These are phyloP conservation scores for Hypomyces perniciosus DNA, from an alignment of 2,329 filamentous ascomycete genomes.

Conservation along the genomic window DNA sequence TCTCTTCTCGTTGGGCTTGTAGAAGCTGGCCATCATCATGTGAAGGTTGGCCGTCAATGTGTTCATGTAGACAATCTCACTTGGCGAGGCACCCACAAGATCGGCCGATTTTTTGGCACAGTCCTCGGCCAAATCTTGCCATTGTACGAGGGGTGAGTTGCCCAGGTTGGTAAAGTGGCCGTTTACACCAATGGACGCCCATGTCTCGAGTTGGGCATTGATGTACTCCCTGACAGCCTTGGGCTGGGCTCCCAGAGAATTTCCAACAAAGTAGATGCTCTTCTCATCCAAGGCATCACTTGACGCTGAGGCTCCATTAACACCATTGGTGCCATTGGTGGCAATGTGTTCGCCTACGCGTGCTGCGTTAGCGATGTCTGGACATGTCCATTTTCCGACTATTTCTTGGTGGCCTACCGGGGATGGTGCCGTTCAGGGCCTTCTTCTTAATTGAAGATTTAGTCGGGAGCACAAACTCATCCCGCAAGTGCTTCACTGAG, in stretches of 20 bases:
- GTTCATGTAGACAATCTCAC: slow-evolving; percentile 83
- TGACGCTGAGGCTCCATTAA: slow-evolving; percentile 17
- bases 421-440: slow-evolving; percentile 42
- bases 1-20: slow-evolving; percentile 55
- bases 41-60: slow-evolving; percentile 79
- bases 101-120: slow-evolving; percentile 64
- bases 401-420: slow-evolving; percentile 26
- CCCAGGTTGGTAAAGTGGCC: slow-evolving; percentile 71
- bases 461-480: slow-evolving; percentile 72
- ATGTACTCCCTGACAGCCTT: slow-evolving; percentile 59
- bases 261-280: slow-evolving; percentile 77
- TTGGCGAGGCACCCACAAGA: slow-evolving; percentile 65
- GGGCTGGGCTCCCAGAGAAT: slow-evolving; percentile 82
- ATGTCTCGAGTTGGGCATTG: slow-evolving; percentile 69
- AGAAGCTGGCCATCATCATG: slow-evolving; percentile 78
- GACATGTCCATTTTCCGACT: too few species aligned
- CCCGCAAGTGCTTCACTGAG: slow-evolving; percentile 52
- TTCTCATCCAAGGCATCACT: slow-evolving; percentile 22
- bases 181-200: slow-evolving; percentile 77
- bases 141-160: slow-evolving; percentile 62
- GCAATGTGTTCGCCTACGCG: background rate
- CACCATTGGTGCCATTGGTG: slow-evolving; percentile 19
- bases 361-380: too few species aligned
- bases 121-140: slow-evolving; percentile 73
- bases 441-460: slow-evolving; percentile 63